These are phyloP conservation scores for Ogataea pini DNA, from an alignment of 805 yeast species.

Conservation along the genomic window DNA sequence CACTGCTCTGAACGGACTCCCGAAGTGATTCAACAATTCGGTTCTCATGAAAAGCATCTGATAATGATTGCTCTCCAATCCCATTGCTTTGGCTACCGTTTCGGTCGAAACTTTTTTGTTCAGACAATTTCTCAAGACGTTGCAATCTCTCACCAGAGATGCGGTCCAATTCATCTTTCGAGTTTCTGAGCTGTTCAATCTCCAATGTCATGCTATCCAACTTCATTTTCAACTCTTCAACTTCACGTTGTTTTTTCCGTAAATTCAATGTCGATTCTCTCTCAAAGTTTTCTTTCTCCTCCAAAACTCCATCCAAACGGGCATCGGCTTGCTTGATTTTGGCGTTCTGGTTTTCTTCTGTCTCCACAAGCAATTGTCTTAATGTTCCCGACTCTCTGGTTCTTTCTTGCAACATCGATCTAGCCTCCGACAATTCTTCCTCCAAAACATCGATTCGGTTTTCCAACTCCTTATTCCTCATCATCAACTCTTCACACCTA, in stretches of 20 bases:
- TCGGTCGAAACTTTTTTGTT: background rate
- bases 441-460: constrained; percentile 65
- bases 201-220: constrained; percentile 37
- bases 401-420: constrained; percentile 74
- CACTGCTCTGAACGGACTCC: constrained; percentile 51
- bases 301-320: constrained; percentile 50
- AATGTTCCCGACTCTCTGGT: constrained; percentile 75
- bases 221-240: constrained; percentile 58
- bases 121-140: constrained; percentile 3
- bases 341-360: constrained; percentile 56
- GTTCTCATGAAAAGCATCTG: constrained; percentile 10
- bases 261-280: constrained; percentile 48
- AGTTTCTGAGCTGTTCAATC: constrained; percentile 14
- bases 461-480: constrained; percentile 66
- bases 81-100: background rate
- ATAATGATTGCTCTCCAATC: background rate
- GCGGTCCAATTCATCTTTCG: constrained; percentile 11
- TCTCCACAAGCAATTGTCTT: constrained; percentile 66
- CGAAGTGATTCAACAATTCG: constrained; percentile 46
- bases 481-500: constrained; percentile 69
- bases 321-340: constrained; percentile 57
- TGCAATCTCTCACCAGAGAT: constrained; percentile 9
- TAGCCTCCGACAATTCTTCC: constrained; percentile 79
- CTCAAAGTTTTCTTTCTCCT: constrained; percentile 65
- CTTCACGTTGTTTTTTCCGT: constrained; percentile 61